Evolutionary conservation across 2,329 filamentous ascomycete genomes (phyloP).

Genomic region (Phialophora chinensis): DNA sequence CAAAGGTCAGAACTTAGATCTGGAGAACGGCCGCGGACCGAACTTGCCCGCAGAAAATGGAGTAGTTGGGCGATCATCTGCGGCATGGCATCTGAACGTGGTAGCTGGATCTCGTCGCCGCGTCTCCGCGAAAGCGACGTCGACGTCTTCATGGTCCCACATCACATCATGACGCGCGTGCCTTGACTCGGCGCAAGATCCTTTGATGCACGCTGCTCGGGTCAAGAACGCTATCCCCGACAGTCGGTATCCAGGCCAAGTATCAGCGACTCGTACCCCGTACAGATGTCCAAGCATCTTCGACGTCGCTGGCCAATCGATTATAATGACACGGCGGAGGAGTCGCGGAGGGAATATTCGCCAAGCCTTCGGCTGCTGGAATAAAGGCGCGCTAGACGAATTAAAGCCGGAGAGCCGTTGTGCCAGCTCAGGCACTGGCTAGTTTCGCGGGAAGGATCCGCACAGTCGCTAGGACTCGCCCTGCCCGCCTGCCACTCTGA

Average conservation of each 20-base stretch:
- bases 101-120: background rate
- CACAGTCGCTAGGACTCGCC: background rate
- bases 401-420: constrained; percentile 4
- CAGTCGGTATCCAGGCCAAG: background rate
- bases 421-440: background rate
- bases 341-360: background rate
- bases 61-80: background rate
- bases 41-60: constrained; percentile 7
- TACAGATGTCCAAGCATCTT: background rate
- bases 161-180: background rate
- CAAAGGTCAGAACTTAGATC: constrained; percentile 12
- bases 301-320: background rate
- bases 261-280: background rate
- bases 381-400: background rate
- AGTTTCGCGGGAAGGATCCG: background rate
- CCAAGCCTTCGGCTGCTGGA: constrained; percentile 4
- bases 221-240: background rate
- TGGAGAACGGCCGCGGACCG: constrained; percentile 13
- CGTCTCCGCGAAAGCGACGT: background rate
- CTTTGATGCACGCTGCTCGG: background rate
- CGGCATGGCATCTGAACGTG: background rate
- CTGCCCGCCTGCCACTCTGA: background rate
- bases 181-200: constrained; percentile 1
- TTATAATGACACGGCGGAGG: background rate
- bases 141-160: background rate